Evolutionary conservation across 106 monocot genomes (phyloP), one percentile per base, ranked within the genome.

Genomic region (Triglochin maritima): DNA sequence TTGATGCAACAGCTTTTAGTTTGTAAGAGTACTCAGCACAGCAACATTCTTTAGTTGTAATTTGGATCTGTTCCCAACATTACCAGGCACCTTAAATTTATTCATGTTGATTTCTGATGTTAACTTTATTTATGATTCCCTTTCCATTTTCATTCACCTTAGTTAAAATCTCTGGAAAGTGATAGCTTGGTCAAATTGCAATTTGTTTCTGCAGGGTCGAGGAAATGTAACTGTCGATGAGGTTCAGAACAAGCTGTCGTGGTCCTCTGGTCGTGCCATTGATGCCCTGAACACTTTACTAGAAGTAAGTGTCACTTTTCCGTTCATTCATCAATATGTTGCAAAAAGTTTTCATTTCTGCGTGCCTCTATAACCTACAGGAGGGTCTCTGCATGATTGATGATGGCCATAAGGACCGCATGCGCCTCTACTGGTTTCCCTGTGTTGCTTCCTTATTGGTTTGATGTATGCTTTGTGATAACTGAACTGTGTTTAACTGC

Each of bases 321-420:
- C 3, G 9, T 56, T 57, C 47, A 13, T 57, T 10, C 57, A 2
- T 53, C 42, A 4, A 13, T n/a, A 44, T 45, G 12, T 44, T 44
- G 4, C 45, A 46, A 69, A 7, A 44, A 3, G 17, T 56, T 44
- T 9, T 47, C 17, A 6, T 12, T 17, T 11, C 4, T 53, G 11
- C 9, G 12, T 42, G 3, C 44, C 9, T 44, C 10, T 49, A 5
- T 13, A 9, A 3, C 4, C 17, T 44, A 44, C 81, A 95, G 95
- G 95, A 90, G 55, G 90, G 95, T 44, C 85, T 95, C 73, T 87
- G 90, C 5, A 90, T 95, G 95, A 87, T 95, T 50, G 95, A 95
- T 74, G 95, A 95, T 79, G 90, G 95, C 4, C 90, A 95, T 62
- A 79, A 66, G 64, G 95, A 95, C 63, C 72, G 90, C 7, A 85